These are phyloP conservation scores for Raffaelea albimanens DNA, from an alignment of 2,329 filamentous ascomycete species.

Conservation along the genomic window DNA sequence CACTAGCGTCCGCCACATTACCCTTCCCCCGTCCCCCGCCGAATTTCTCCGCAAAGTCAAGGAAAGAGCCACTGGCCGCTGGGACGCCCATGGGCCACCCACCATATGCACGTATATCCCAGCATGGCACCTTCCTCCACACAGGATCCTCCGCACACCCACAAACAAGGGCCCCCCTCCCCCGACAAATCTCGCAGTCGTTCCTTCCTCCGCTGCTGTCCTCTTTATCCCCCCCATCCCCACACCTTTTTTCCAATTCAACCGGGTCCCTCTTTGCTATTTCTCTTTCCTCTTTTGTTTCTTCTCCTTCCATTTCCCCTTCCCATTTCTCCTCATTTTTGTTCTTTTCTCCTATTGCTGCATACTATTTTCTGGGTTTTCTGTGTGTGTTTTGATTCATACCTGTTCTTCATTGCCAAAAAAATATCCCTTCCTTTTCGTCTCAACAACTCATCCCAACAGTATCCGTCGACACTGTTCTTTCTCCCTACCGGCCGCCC, in stretches of 20 bases:
- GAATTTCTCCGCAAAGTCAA: slow-evolving; percentile 10
- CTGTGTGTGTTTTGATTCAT: too few relatives aligned
- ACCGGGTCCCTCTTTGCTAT: background rate
- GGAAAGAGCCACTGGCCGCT: background rate
- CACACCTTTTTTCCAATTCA: slow-evolving; percentile 12
- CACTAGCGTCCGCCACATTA: slow-evolving; percentile 3
- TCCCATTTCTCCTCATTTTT: background rate
- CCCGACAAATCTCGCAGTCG: slow-evolving; percentile 2
- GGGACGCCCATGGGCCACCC: too few relatives aligned
- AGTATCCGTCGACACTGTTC: too few relatives aligned
- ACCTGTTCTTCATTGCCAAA: too few relatives aligned
- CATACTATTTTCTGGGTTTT: too few relatives aligned
- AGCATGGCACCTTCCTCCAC: slow-evolving; percentile 5
- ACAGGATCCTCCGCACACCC: slow-evolving; percentile 2
- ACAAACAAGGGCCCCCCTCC: background rate
- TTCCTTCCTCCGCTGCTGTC: slow-evolving; percentile 3
- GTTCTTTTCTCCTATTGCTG: background rate
- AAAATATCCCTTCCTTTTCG: too few relatives aligned
- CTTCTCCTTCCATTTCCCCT: background rate
- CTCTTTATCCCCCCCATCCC: slow-evolving; percentile 12
- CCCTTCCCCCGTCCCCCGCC: slow-evolving; percentile 3
- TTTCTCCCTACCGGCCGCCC: too few relatives aligned
- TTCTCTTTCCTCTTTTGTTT: background rate
- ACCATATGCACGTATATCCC: background rate
- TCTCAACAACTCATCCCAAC: too few relatives aligned